Conservation (phyloP, 768 basidiomycete genomes). For the Lactifluus pinguis region DNA sequence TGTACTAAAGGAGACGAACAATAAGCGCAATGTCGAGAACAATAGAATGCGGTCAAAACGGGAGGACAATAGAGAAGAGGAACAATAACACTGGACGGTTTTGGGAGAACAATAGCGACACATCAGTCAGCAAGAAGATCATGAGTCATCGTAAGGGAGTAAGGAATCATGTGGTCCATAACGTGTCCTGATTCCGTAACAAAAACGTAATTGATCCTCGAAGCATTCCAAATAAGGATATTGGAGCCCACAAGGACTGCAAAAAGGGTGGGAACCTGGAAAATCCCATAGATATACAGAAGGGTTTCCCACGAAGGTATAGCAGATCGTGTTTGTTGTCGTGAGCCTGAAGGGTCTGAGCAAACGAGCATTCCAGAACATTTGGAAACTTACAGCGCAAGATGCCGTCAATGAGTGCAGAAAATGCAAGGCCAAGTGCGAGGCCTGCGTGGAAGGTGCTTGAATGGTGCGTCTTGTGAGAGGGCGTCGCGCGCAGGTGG, state of each 20-base stretch:
- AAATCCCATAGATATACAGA: conserved; percentile 67
- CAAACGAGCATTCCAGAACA: not conserved
- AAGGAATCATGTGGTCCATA: too few species aligned
- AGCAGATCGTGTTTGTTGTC: conserved; percentile 37
- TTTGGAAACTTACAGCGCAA: conserved; percentile 42
- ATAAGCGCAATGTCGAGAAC: too few species aligned
- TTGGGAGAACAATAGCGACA: too few species aligned
- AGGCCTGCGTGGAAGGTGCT: conserved; percentile 70
- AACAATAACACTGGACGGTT: too few species aligned
- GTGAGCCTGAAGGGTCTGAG: conserved; percentile 38
- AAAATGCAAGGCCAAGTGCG: conserved; percentile 61
- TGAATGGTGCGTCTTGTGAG: conserved; percentile 52
- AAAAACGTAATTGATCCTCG: conserved; percentile 86
- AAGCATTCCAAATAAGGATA: conserved; percentile 61
- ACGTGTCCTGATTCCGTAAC: too few species aligned
- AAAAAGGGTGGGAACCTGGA: conserved; percentile 70
- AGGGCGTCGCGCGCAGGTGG: conserved; percentile 47
- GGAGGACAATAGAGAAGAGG: too few species aligned
- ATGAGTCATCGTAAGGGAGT: too few species aligned
- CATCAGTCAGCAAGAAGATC: too few species aligned
- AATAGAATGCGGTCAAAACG: too few species aligned
- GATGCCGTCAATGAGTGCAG: conserved; percentile 56
- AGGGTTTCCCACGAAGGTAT: conserved; percentile 69
- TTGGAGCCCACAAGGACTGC: conserved; percentile 76
- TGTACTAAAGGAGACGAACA: too few species aligned